These are phyloP conservation scores for Naematelia aurantialba DNA, from an alignment of 768 basidiomycete species.

Conservation along the genomic window DNA sequence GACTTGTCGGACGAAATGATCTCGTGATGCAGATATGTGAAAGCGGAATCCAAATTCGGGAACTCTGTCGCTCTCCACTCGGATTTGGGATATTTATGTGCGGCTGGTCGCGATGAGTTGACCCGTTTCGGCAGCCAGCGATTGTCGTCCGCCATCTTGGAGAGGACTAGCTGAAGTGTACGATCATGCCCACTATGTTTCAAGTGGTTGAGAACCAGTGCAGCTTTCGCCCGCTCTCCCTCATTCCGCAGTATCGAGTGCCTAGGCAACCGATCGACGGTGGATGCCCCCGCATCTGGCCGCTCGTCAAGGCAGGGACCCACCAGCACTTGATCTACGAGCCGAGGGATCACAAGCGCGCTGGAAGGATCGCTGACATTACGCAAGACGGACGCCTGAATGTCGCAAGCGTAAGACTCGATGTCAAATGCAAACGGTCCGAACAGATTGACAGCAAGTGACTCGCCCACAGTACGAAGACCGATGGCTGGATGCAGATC, in stretches of 20 bases:
- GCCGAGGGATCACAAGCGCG: constrained; percentile 1
- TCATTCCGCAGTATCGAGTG: constrained; percentile 5
- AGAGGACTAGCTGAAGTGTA: constrained; percentile 66
- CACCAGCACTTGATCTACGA: constrained; percentile 20
- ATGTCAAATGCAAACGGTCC: constrained; percentile 86
- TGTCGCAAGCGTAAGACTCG: constrained; percentile 59
- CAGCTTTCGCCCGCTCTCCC: constrained; percentile 62
- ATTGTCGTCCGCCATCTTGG: constrained; percentile 49
- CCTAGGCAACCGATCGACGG: not conserved
- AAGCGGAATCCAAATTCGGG: not conserved
- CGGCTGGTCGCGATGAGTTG: not conserved
- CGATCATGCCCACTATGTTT: constrained; percentile 77
- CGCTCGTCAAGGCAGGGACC: not conserved
- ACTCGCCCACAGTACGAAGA: constrained; percentile 72
- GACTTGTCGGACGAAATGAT: not conserved
- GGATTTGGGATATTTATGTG: not conserved
- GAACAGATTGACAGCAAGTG: constrained; percentile 79
- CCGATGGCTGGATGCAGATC: constrained; percentile 83
- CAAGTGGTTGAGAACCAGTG: constrained; percentile 74
- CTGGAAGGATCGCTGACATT: constrained; percentile 2
- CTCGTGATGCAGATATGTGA: not conserved
- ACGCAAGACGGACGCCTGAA: constrained; percentile 9
- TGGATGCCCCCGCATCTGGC: not conserved
- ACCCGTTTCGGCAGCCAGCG: constrained; percentile 6
- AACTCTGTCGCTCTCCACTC: not conserved